A percentile compares a stretch with the other conserved stretches of the same genome.
Evolutionary conservation across 2,329 filamentous ascomycete species (phyloP).

Genomic region (Calonectria henricotiae): DNA sequence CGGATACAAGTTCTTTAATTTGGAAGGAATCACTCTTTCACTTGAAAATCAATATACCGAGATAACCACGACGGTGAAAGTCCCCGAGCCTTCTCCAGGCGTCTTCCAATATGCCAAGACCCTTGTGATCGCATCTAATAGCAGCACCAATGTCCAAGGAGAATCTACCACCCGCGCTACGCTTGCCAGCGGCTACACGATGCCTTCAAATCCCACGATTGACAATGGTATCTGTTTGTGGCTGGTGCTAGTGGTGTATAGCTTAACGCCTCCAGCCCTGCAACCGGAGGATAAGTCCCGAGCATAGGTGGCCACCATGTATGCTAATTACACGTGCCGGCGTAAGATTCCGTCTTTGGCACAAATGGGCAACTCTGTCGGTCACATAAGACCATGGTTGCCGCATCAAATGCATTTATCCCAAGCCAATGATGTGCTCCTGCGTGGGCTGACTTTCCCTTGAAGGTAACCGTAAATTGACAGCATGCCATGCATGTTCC

Average conservation of each 20-base stretch:
- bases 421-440: conserved; percentile 67
- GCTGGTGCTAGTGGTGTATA: background rate
- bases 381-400: conserved; percentile 51
- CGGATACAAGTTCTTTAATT: background rate
- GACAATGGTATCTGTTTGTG: background rate
- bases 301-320: background rate
- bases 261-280: background rate
- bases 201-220: background rate
- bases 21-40: background rate
- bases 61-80: background rate
- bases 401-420: conserved; percentile 67
- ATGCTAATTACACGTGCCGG: background rate
- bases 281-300: background rate
- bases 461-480: conserved; percentile 53
- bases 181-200: background rate
- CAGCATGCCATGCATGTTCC: conserved; percentile 10
- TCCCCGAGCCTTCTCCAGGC: no score
- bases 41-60: background rate
- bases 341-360: no score
- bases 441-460: conserved; percentile 65
- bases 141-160: background rate
- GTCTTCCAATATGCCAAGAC: background rate
- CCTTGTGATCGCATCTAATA: background rate
- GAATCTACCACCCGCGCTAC: background rate
- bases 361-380: no score